Conservation (phyloP, 257 asterid genomes). For the Solanum etuberosum region DNA sequence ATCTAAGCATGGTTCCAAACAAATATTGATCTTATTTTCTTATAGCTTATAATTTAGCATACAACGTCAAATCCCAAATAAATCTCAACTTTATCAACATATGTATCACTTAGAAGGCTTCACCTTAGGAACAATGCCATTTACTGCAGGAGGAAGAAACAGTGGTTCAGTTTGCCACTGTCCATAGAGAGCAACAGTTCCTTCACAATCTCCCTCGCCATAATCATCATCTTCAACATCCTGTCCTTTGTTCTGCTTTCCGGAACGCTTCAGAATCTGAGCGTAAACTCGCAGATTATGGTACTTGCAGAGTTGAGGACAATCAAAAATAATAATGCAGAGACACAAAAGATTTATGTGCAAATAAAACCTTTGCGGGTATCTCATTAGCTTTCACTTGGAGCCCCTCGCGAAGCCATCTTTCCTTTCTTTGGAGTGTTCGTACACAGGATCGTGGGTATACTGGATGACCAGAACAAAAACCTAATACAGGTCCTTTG, state of each 20-base stretch:
- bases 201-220: constrained; percentile 30
- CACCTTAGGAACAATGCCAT: constrained; percentile 95
- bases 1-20: background rate
- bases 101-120: background rate
- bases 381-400: constrained; percentile 79
- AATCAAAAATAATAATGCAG: background rate
- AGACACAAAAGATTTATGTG: background rate
- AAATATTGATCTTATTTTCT: background rate
- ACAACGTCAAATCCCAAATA: background rate
- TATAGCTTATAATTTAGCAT: background rate
- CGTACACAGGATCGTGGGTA: constrained; percentile 93
- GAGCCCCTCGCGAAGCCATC: constrained; percentile 85
- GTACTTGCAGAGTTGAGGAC: background rate
- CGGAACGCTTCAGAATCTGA: constrained; percentile 57
- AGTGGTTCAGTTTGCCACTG: constrained; percentile 92
- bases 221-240: constrained; percentile 34
- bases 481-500: constrained; percentile 81
- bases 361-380: constrained; percentile 59
- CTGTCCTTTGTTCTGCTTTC: constrained; percentile 39
- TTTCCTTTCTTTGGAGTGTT: constrained; percentile 54
- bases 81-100: background rate
- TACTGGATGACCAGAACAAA: constrained; percentile 77
- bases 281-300: background rate
- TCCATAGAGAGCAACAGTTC: constrained; percentile 51
- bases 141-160: constrained; percentile 67